Base-by-base conservation (phyloP, 2,329 filamentous ascomycete species). In the Ophiostoma triangulosporum region DNA sequence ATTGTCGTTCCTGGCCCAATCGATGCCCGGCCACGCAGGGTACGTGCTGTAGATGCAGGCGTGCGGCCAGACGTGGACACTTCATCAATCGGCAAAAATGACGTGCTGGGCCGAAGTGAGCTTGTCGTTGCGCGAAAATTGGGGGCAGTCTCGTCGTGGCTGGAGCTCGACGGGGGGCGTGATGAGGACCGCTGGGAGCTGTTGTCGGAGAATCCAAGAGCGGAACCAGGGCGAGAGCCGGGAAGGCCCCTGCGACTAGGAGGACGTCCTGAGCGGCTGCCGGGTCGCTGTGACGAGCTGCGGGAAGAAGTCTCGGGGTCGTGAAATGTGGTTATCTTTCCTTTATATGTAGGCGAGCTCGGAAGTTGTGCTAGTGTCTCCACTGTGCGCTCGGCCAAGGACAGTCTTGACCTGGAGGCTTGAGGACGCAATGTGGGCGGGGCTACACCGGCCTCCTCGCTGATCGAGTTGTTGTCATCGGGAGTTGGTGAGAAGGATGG, bases 311-410 rank as follows among this genome's bases (percentile, higher is more conserved):
- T 76, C n/a, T 81, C 73, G 2, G 73, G 68, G 49, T 80, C 81
- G 63, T 86, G 93, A 65, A 95, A 89, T 53, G 78, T 81, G 0
- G 87, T 88, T 8, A 77, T 72, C 52, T 81, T 79, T 55, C 80
- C 79, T 51, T 75, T 78, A 46, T 85, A 66, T 0, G 78, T 79
- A 4, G 90, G 89, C 0, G 89, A 93, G 0, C 86, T 81, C 0
- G 89, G 86, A 29, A 95, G 71, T 48, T 81, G 78, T 3, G 88
- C 77, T 6, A 96, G 70, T 0, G 88, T 95, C 65, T 95, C 88
- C 40, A 95, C 83, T 0, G 90, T 94, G 55, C 91, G 76, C 61
- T 96, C 90, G 0, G 85, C 81, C 4, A 96, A 72, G 0, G 87
- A 90, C 51, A 77, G 73, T 52, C 69, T 63, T 1, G 68, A 63